Base-by-base conservation (phyloP, 768 basidiomycete genomes). In the Hygrocybe coccinea region DNA sequence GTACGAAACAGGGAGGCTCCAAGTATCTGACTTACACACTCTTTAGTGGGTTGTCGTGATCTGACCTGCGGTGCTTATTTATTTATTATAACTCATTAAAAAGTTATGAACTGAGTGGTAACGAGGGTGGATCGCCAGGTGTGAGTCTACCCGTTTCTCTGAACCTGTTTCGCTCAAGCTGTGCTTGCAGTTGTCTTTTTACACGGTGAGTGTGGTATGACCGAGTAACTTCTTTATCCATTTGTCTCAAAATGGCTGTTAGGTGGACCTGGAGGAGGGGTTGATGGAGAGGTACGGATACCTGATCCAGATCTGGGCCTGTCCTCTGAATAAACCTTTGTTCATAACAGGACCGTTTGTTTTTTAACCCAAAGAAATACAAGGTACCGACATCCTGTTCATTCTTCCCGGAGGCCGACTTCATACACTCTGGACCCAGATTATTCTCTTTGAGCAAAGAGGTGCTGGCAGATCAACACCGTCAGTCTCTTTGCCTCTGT, bases 401-500 rank as follows among this genome's bases (percentile, higher is more conserved):
- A 36, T 53, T 33, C 43, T 34, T 43, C 15, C 17, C 5, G 44
- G 19, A 39, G 4, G 14, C 22, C 10, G 11, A 36, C 12, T 19
- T 19, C 14, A 36, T 19, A 21, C 19, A 24, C 17, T 38, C 50
- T 57, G 14, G 2, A 59, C 55, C 21, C 52, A 91, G 87, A 90
- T 95, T 63, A 71, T 95, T 58, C 78, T 95, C 21, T 84, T 93
- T 61, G 94, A 97, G 70, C 95, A 97, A 69, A 79, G 95, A 57
- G 95, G 95, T 14, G 69, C 88, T 14, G 95, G 95, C 17, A 87
- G 90, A 63, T 91, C 89, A 15, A 89, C 79, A 0, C 94, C 94
- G 83, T 90, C 67, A 58, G 85, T 75, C 22, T 22, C 29, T 15
- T 44, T 34, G 12, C n/a, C 1, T 17, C n/a, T 17, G 8, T 24